Evolutionary conservation across 371 early-diverging fungal genomes (phyloP), one percentile per base, ranked within the genome.

Genomic region (Enterospora canceri): DNA sequence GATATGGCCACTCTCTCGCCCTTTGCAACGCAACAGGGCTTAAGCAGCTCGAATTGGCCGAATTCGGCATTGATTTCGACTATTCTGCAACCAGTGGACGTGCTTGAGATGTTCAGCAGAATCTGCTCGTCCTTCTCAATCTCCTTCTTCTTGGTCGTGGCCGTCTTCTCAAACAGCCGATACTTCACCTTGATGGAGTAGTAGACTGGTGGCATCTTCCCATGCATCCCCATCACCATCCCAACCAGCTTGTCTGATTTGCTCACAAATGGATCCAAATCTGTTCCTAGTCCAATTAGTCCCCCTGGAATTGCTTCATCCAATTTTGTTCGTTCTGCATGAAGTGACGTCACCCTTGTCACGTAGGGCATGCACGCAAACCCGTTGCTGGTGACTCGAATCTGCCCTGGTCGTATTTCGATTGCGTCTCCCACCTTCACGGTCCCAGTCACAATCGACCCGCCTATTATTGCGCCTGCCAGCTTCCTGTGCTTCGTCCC

Each of bases 401-500:
- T 86, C 54, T 91, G 86, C 74, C 98, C 98, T n/a, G 99, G 99
- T 61, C 97, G 85, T 26, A 99, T 88, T 83, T 99, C 99, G 46
- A 99, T 90, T 77, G 89, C 88, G 75, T 97, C 97, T 56, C 94
- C 95, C 56, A 91, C 73, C 78, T 86, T 88, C 64, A 99, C 79
- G 1, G 91, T 89, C 78, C 99, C 99, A 70, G 85, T 85, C 64
- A 97, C 83, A 73, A 99, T 91, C 65, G 89, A 89, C 35, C 99
- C 99, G 83, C 98, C 99, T 70, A 96, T 97, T 75, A 99, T 94
- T 78, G 98, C 98, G 79, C 99, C 99, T 80, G 87, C 87, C 64
- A 97, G 85, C 33, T 91, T 85, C n/a, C 85, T 84, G 31, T 92
- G 87, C 76, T 90, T 90, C 48, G 90, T 86, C 76, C 99, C 99